Percentiles rank a stretch among this genome's conserved stretches.
phyloP scores from a whole-genome alignment of 768 basidiomycete genomes.

The Dacryopinax spathularia region DNA sequence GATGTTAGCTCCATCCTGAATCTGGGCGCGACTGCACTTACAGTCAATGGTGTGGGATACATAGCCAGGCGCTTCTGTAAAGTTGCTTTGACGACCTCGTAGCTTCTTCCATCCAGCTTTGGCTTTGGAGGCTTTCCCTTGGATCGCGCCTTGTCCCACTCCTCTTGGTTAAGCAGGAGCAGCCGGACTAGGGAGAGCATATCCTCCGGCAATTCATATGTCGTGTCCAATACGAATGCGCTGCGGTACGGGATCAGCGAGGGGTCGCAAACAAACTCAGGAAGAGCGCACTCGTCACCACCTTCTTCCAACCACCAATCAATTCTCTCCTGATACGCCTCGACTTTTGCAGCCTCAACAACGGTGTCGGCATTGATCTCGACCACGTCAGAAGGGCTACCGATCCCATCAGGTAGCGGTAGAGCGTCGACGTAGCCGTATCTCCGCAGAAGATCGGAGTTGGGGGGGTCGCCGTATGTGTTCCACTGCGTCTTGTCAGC shows the following conservation, averaged over 20 bases:
- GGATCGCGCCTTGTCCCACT: constrained; percentile 43
- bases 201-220: constrained; percentile 38
- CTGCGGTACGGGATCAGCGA: constrained; percentile 24
- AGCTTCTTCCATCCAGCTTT: constrained; percentile 35
- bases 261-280: constrained; percentile 2
- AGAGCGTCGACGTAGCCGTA: constrained; percentile 86
- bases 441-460: constrained; percentile 80
- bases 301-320: constrained; percentile 91
- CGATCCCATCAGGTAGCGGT: constrained; percentile 37
- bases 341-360: constrained; percentile 25
- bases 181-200: constrained; percentile 53
- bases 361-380: constrained; percentile 63
- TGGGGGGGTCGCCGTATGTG: constrained; percentile 87
- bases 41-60: constrained; percentile 50
- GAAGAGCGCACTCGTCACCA: constrained; percentile 56
- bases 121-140: constrained; percentile 68
- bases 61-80: constrained; percentile 36
- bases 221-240: constrained; percentile 41
- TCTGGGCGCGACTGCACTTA: constrained; percentile 20
- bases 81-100: constrained; percentile 37
- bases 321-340: constrained; percentile 41
- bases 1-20: neutral
- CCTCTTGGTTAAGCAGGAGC: constrained; percentile 38
- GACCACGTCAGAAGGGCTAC: constrained; percentile 69
- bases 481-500: constrained; percentile 50